Evolutionary conservation across 2,329 filamentous ascomycete species (phyloP).

Genomic region (Cytospora chrysosperma): DNA sequence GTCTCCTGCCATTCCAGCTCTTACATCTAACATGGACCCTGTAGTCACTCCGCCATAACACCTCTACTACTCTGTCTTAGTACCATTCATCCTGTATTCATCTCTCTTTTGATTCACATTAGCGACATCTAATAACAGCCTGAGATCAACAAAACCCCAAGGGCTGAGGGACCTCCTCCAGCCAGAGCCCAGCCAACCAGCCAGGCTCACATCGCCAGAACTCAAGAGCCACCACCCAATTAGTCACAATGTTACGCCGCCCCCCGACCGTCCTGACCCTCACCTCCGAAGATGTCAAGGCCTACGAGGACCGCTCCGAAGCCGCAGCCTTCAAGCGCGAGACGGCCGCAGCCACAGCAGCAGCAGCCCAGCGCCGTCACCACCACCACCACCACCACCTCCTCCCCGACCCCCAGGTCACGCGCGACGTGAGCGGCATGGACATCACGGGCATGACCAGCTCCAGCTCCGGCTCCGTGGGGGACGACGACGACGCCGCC

Average conservation of each 20-base stretch:
- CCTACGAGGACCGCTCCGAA: conserved; percentile 62
- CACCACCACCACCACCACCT: conserved; percentile 5
- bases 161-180: background rate
- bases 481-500: conserved; percentile 11
- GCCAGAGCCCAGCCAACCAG: too few species aligned
- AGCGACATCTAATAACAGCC: background rate
- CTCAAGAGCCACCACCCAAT: background rate
- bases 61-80: background rate
- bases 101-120: background rate
- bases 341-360: conserved; percentile 13
- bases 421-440: conserved; percentile 19
- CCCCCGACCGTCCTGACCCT: conserved; percentile 66
- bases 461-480: conserved; percentile 36
- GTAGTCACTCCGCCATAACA: background rate
- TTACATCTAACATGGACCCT: background rate
- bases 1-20: background rate
- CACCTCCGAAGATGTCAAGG: conserved; percentile 67
- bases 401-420: background rate
- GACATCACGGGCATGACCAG: conserved; percentile 18
- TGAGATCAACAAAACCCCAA: background rate
- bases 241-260: conserved; percentile 40
- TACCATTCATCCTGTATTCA: background rate
- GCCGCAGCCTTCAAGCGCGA: conserved; percentile 36
- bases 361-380: background rate
- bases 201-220: background rate